Evolutionary conservation across 2,329 filamentous ascomycete genomes (phyloP).

Genomic region (Stromatinia cepivora): DNA sequence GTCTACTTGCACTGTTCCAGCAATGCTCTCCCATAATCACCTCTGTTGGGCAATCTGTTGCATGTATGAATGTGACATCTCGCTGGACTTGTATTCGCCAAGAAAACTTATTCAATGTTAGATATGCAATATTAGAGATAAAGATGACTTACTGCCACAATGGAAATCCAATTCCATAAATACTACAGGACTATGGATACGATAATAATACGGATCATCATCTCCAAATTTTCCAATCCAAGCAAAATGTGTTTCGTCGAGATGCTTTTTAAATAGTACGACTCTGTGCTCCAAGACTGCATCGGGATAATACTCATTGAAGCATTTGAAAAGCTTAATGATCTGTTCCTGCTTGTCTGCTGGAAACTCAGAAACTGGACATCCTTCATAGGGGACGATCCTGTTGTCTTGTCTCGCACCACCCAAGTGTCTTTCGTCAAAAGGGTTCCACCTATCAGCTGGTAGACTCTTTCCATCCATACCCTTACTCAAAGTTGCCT

Average conservation of each 20-base stretch:
- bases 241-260: conserved; percentile 73
- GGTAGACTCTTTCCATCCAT: conserved; percentile 42
- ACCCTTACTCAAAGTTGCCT: conserved; percentile 39
- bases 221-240: conserved; percentile 74
- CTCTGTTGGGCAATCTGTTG: conserved; percentile 69
- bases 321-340: conserved; percentile 61
- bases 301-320: conserved; percentile 66
- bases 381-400: conserved; percentile 69
- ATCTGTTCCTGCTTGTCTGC: conserved; percentile 54
- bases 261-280: conserved; percentile 53
- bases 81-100: conserved; percentile 70
- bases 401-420: conserved; percentile 79
- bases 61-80: conserved; percentile 81
- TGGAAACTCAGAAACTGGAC: conserved; percentile 53
- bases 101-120: conserved; percentile 55
- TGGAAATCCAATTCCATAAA: conserved; percentile 79
- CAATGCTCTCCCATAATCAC: conserved; percentile 65
- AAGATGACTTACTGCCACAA: conserved; percentile 51
- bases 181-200: conserved; percentile 74
- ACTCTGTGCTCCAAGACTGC: conserved; percentile 56
- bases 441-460: conserved; percentile 71
- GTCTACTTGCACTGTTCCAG: conserved; percentile 25
- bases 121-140: neutral
- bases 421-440: conserved; percentile 76
- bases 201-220: conserved; percentile 73